These are phyloP conservation scores for Tylopilus plumbeoviolaceoides DNA, from an alignment of 768 basidiomycete species.

Conservation along the genomic window DNA sequence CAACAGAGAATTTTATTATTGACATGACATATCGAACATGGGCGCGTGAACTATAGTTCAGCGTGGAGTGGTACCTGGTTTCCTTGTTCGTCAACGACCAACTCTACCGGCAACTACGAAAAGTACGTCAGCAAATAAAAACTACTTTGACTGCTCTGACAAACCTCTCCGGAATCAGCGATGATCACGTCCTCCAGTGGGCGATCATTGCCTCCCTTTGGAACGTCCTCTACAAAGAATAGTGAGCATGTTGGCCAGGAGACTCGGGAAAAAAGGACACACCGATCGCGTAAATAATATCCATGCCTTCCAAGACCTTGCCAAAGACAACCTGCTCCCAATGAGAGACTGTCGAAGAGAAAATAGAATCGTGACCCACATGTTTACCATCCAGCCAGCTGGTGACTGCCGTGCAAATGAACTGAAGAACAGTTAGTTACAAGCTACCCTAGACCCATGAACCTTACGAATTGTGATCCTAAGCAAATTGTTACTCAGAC, in stretches of 20 bases:
- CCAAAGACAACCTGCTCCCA: conserved; percentile 81
- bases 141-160: conserved; percentile 15
- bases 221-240: conserved; percentile 59
- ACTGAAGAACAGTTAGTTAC: conserved; percentile 43
- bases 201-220: conserved; percentile 66
- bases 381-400: conserved; percentile 91
- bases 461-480: conserved; percentile 84
- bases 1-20: conserved; percentile 49
- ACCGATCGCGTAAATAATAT: conserved; percentile 77
- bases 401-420: conserved; percentile 87
- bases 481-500: conserved; percentile 3
- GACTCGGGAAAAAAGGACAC: conserved; percentile 15
- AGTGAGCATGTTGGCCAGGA: conserved; percentile 7
- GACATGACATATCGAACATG: conserved; percentile 37
- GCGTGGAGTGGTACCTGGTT: conserved; percentile 91
- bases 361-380: conserved; percentile 38
- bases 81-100: conserved; percentile 56
- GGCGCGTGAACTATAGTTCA: conserved; percentile 74
- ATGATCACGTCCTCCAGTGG: conserved; percentile 79
- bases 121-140: conserved; percentile 4
- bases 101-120: conserved; percentile 49
- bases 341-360: neutral
- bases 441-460: neutral
- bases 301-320: conserved; percentile 88
- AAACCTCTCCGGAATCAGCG: conserved; percentile 83